A percentile compares a stretch with the other conserved stretches of the same genome.
Evolutionary conservation across 2,329 filamentous ascomycete species (phyloP).

Genomic region (Aspergillus ibericus): DNA sequence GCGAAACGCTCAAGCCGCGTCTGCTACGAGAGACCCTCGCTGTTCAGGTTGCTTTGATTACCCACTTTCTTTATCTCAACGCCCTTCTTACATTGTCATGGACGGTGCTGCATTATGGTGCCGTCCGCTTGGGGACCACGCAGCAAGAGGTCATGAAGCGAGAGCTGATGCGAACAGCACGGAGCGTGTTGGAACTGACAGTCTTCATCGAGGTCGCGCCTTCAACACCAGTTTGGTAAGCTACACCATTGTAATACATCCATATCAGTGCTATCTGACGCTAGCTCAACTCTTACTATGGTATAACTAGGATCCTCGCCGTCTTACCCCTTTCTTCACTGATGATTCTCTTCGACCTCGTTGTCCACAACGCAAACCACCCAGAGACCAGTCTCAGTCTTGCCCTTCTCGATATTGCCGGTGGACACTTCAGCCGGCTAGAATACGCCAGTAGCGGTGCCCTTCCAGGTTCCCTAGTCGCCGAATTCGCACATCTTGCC

Average conservation of each 20-base stretch:
- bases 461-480: constrained; percentile 41
- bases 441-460: constrained; percentile 40
- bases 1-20: constrained; percentile 21
- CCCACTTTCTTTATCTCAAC: constrained; percentile 35
- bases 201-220: constrained; percentile 35
- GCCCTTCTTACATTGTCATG: constrained; percentile 34
- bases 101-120: constrained; percentile 25
- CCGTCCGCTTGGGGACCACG: not conserved
- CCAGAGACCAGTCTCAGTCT: constrained; percentile 41
- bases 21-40: constrained; percentile 7
- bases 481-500: constrained; percentile 46
- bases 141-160: constrained; percentile 16
- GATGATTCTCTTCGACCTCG: constrained; percentile 46
- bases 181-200: constrained; percentile 37
- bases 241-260: not conserved
- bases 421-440: constrained; percentile 46
- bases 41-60: constrained; percentile 25
- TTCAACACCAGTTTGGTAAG: constrained; percentile 38
- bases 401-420: constrained; percentile 44
- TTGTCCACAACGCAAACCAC: constrained; percentile 41
- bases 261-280: not conserved
- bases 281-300: not conserved
- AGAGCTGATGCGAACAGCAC: constrained; percentile 34
- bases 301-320: constrained; percentile 28
- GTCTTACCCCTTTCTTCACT: constrained; percentile 40